A percentile compares a stretch with the other conserved stretches of the same genome.
phyloP scores from a whole-genome alignment of 2,329 filamentous ascomycete genomes.

The Fulvia fulva region DNA sequence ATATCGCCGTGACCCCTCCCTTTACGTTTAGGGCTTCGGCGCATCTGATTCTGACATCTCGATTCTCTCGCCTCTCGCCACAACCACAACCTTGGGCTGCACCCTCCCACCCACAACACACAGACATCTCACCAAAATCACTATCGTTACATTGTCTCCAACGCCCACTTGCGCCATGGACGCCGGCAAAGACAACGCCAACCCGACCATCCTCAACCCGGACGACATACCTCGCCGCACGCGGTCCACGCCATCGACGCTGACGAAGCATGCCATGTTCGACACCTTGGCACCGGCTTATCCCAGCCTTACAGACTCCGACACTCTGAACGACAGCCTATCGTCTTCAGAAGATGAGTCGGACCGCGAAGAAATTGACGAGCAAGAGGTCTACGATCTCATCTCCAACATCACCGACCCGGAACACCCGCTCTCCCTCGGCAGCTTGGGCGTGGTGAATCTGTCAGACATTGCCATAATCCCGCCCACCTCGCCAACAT shows the following conservation, averaged over 20 bases:
- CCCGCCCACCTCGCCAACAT: slow-evolving; percentile 59
- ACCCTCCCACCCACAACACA: neutral
- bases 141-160: neutral
- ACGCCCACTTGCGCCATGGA: slow-evolving; percentile 29
- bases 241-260: slow-evolving; percentile 42
- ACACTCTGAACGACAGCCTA: slow-evolving; percentile 30
- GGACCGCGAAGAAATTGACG: slow-evolving; percentile 81
- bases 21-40: neutral
- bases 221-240: slow-evolving; percentile 83
- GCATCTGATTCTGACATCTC: neutral
- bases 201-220: slow-evolving; percentile 85
- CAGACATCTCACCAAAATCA: neutral
- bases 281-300: slow-evolving; percentile 50
- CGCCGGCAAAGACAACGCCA: slow-evolving; percentile 65
- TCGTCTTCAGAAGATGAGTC: slow-evolving; percentile 47
- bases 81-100: neutral
- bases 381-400: slow-evolving; percentile 95
- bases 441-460: slow-evolving; percentile 89
- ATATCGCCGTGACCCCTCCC: neutral
- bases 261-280: slow-evolving; percentile 49
- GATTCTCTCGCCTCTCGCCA: neutral
- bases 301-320: slow-evolving; percentile 39
- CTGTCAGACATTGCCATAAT: slow-evolving; percentile 86
- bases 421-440: slow-evolving; percentile 90
- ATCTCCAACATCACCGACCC: slow-evolving; percentile 94